Percentiles rank a stretch among this genome's conserved stretches.
phyloP scores from a whole-genome alignment of 163 green algal genomes.

The Trebouxia gelatinosa region DNA sequence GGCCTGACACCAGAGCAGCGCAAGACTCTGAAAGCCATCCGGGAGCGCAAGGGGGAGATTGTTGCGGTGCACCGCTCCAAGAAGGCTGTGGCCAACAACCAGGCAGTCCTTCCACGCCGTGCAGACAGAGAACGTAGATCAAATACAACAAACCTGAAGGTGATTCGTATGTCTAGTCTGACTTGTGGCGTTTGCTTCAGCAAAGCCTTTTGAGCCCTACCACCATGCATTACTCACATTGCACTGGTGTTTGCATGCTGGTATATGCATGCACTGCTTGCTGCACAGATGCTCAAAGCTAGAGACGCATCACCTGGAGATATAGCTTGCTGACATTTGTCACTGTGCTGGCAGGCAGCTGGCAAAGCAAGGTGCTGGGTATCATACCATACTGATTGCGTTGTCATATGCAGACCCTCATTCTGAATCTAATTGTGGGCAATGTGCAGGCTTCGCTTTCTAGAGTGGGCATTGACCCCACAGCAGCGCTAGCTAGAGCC shows the following conservation, averaged over 20 bases:
- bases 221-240: neutral
- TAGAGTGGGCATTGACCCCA: conserved; percentile 84
- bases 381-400: too few species aligned
- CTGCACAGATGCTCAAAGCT: neutral
- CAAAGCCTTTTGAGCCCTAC: neutral
- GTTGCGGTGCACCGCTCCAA: conserved; percentile 79
- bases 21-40: conserved; percentile 70
- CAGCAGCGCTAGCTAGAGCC: conserved; percentile 63
- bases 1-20: conserved; percentile 77
- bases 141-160: conserved; percentile 64
- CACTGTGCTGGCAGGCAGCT: neutral
- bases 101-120: conserved; percentile 64
- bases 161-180: neutral
- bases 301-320: neutral
- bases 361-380: too few species aligned
- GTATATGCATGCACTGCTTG: neutral
- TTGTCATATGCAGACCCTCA: neutral
- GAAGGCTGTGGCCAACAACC: conserved; percentile 77
- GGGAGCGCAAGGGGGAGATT: conserved; percentile 71
- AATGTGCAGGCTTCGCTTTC: conserved; percentile 63
- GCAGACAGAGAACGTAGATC: conserved; percentile 49
- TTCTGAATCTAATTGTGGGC: neutral
- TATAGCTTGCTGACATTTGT: neutral
- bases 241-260: neutral
- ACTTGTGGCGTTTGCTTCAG: neutral